Evolutionary conservation across 148 eudicot species (phyloP), one percentile per base, ranked within the genome.

Genomic region (Rhododendron williamsianum): DNA sequence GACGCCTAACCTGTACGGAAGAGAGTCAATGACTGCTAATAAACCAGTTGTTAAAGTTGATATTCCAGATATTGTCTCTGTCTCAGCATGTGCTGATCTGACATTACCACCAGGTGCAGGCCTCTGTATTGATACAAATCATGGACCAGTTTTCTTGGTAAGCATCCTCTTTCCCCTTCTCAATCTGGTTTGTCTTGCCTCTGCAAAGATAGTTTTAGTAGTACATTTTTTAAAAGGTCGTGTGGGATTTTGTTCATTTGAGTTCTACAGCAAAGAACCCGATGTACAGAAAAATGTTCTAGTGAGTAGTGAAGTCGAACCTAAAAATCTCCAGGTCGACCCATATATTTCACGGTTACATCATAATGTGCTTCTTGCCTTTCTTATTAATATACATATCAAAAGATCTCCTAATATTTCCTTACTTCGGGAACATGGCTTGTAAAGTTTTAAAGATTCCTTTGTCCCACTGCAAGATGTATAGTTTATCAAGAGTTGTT

Each of bases 31-130:
- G 27, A 90, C 81, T 25, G 38, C 1, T 8, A 93, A 86, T 80
- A 93, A 86, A 84, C 84, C 89, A 86, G 89, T 89, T 18, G 82
- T 94, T 81, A 92, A 85, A 89, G 93, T 96, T 43, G 92, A 92
- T 65, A 90, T 96, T 82, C 87, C 91, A 36, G 92, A 94, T 87
- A 95, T 96, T 67, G 91, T 92, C 81, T 95, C 96, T 74, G 93
- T 96, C 46, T 93, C 99, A 63, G 92, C 96, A 69, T 95, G 93
- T 88, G 90, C 98, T 86, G 99, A 96, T 92, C 95, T 95, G 82
- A 94, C 98, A 76, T 90, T 96, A 86, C 99, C 99, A 54, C 95
- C 93, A 13, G 99, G 99, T 87, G 93, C 99, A 43, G 97, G 94
- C 85, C 93, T 96, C 67, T 95, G 93, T 85, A 92, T 96, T 87